Evolutionary conservation across 129 eudicot species (phyloP), one percentile per base, ranked within the genome.

Genomic region (Chrysanthemum makinoi): DNA sequence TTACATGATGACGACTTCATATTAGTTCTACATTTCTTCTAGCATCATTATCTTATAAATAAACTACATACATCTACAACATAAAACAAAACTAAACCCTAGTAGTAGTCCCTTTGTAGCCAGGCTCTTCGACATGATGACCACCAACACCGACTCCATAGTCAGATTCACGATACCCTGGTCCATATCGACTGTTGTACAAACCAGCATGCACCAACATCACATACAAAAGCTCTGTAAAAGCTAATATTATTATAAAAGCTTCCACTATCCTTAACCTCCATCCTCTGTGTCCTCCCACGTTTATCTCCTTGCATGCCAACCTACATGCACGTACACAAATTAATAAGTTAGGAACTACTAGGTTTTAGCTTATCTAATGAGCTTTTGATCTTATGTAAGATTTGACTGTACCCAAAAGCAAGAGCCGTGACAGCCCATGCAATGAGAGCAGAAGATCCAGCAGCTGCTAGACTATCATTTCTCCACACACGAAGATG

Each of bases 371-470:
- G 0, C 1, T 20, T 20, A 20, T 1, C 1, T 20, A 1, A 1
- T 0, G 20, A 7, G 53, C 53, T 57, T 9, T 58, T 58, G 2
- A 58, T 6, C 6, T 18, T 18, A 58, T 58, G 5, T 11, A 8
- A 4, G 10, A 60, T 2, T 0, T 60, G 28, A 11, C 0, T 61
- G 44, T 78, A 88, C 96, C 98, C 98, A 26, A 94, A 85, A 11
- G 96, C 96, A 4, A 94, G 88, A 10, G 81, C 86, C 5, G 98
- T 94, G 9, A 89, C 90, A 4, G 95, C 98, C 98, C 98, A 94
- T 0, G 95, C 92, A 3, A 94, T 80, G 6, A 94, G 48, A 1
- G 98, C 72, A 4, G 96, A 65, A 0, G 98, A 82, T 2, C 96
- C 96, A 0, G 98, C 96, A 0, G 98, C 91, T 0, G 98, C 96